A percentile compares a stretch with the other conserved stretches of the same genome.
Evolutionary conservation across 73 alveolate genomes (phyloP).

Genomic region (Paramecium primaurelia): DNA sequence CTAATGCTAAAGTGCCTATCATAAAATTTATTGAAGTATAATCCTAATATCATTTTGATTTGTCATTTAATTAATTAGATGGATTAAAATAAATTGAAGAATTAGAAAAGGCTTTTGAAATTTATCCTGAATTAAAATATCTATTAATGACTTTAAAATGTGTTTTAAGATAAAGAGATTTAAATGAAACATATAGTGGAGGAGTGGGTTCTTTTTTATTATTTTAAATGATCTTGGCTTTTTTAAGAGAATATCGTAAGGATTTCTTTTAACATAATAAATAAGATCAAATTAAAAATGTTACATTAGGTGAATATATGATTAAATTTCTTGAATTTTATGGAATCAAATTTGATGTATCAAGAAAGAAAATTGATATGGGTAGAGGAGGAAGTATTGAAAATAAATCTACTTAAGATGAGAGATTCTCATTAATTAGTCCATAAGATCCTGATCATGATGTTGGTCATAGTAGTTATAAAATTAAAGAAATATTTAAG

Average conservation of each 20-base stretch:
- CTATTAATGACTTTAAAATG: conserved; percentile 81
- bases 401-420: conserved; percentile 62
- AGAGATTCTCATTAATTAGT: conserved; percentile 66
- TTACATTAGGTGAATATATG: conserved; percentile 84
- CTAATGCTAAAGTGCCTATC: conserved; percentile 92
- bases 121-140: conserved; percentile 86
- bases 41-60: conserved; percentile 80
- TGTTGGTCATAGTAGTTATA: conserved; percentile 73
- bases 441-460: conserved; percentile 72
- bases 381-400: conserved; percentile 78
- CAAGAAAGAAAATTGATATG: conserved; percentile 83
- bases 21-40: conserved; percentile 81
- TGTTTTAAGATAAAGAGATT: conserved; percentile 83
- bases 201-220: conserved; percentile 94
- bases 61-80: conserved; percentile 86
- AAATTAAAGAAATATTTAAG: conserved; percentile 70
- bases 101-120: conserved; percentile 69
- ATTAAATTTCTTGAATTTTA: conserved; percentile 85
- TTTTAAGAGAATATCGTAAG: conserved; percentile 60
- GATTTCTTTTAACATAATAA: conserved; percentile 58
- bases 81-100: conserved; percentile 80
- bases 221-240: conserved; percentile 77
- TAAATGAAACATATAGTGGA: conserved; percentile 92
- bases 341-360: conserved; percentile 85
- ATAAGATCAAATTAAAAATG: conserved; percentile 61